A percentile compares a stretch with the other conserved stretches of the same genome.
Conservation (phyloP, 2,329 filamentous ascomycete species). For the Hawksworthiomyces lignivorus region DNA sequence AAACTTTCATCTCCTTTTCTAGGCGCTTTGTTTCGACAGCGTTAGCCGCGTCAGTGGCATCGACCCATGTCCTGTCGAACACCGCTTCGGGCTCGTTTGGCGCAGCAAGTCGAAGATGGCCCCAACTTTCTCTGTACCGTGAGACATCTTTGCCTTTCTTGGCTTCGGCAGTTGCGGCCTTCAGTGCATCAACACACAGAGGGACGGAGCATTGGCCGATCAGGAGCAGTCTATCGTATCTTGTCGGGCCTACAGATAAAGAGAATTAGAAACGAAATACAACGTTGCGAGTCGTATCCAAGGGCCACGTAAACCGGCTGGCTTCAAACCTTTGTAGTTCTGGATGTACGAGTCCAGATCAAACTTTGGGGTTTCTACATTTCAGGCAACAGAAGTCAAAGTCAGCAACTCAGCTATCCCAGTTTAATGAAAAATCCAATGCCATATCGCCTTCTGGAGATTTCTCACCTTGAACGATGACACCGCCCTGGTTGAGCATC, state of each 20-base stretch:
- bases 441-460: no score
- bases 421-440: no score
- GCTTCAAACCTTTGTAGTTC: slow-evolving; percentile 68
- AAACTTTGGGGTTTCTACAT: slow-evolving; percentile 71
- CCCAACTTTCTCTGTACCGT: slow-evolving; percentile 62
- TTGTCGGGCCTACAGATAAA: slow-evolving; percentile 67
- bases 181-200: slow-evolving; percentile 73
- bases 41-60: slow-evolving; percentile 57
- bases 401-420: no score
- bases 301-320: background rate
- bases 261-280: no score
- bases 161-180: slow-evolving; percentile 66
- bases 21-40: slow-evolving; percentile 65
- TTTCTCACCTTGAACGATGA: slow-evolving; percentile 40
- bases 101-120: slow-evolving; percentile 53
- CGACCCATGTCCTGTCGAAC: slow-evolving; percentile 69
- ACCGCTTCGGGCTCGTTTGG: slow-evolving; percentile 61
- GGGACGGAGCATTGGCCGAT: slow-evolving; percentile 73
- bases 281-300: no score
- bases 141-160: slow-evolving; percentile 67
- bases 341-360: slow-evolving; percentile 86
- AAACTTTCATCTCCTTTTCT: slow-evolving; percentile 78
- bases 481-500: slow-evolving; percentile 37
- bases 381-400: no score
- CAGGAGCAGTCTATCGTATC: slow-evolving; percentile 70